Evolutionary conservation across 75 land plant species (phyloP).

Genomic region (Picea sitchensis): DNA sequence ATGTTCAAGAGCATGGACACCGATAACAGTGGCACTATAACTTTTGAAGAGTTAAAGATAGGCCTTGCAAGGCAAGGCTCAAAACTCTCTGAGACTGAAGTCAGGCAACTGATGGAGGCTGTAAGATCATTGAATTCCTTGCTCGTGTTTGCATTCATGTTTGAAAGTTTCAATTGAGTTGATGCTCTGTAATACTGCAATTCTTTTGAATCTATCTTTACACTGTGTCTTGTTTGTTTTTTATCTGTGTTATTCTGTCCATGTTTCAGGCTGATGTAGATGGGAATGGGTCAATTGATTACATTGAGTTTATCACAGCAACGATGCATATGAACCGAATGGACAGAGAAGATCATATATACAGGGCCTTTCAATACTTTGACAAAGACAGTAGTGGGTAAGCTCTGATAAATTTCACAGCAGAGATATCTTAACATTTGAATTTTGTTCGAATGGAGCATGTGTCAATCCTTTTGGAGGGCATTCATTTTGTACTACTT

Average conservation of each 20-base stretch:
- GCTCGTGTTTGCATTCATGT: too few relatives aligned
- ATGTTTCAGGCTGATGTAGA: conserved; percentile 80
- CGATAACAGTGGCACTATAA: conserved; percentile 71
- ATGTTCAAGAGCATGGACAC: conserved; percentile 80
- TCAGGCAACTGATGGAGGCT: conserved; percentile 65
- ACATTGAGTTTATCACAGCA: conserved; percentile 81
- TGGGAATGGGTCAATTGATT: conserved; percentile 89
- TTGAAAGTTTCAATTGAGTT: too few relatives aligned
- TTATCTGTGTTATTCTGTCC: too few relatives aligned
- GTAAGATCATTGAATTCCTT: conserved; percentile 21
- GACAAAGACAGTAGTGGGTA: conserved; percentile 79
- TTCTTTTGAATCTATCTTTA: too few relatives aligned
- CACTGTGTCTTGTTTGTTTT: too few relatives aligned
- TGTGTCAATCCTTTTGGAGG: too few relatives aligned
- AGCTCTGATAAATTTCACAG: not conserved
- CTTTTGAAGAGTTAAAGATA: conserved; percentile 69
- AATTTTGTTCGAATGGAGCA: too few relatives aligned
- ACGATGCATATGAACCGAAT: conserved; percentile 78
- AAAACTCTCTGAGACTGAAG: conserved; percentile 52
- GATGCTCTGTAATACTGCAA: too few relatives aligned
- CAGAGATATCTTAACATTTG: too few relatives aligned
- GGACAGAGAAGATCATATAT: conserved; percentile 65
- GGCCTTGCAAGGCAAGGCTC: conserved; percentile 62
- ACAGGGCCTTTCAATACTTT: conserved; percentile 67
- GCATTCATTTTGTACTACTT: too few relatives aligned